Conservation (phyloP, 108 stramenopile species). For the Ochromonas danica region DNA sequence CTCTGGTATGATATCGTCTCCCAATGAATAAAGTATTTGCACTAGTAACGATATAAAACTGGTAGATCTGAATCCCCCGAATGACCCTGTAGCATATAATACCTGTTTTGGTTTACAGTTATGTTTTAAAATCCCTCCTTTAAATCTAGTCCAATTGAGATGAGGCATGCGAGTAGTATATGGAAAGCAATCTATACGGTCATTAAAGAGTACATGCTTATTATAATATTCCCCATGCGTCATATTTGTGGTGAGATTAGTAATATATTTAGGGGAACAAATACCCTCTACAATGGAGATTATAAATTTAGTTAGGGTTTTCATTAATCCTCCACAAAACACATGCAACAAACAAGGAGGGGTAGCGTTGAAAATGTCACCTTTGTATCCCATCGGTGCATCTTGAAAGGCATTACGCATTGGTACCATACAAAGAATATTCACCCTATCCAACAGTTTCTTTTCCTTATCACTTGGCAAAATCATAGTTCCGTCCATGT, state of each 20-base stretch:
- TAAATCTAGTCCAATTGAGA: conserved; percentile 17
- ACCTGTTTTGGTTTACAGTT: conserved; percentile 16
- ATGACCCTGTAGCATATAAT: conserved; percentile 16
- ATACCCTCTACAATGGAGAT: conserved; percentile 15
- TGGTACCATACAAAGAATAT: conserved; percentile 17
- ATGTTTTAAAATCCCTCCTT: conserved; percentile 17
- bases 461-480: conserved; percentile 16
- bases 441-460: conserved; percentile 15
- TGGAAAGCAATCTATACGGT: conserved; percentile 10
- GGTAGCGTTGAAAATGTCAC: conserved; percentile 15
- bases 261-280: conserved; percentile 17
- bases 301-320: conserved; percentile 17
- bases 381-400: conserved; percentile 14
- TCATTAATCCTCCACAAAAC: conserved; percentile 16
- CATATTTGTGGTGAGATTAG: conserved; percentile 16
- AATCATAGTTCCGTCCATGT: conserved; percentile 15
- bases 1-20: conserved; percentile 15
- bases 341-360: conserved; percentile 15
- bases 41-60: conserved; percentile 17
- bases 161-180: conserved; percentile 15
- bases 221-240: conserved; percentile 16
- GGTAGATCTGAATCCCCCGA: conserved; percentile 13
- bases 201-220: conserved; percentile 17
- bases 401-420: conserved; percentile 15
- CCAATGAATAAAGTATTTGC: conserved; percentile 17